phyloP scores from a whole-genome alignment of 768 basidiomycete genomes.

The Lentinula guzmanii region DNA sequence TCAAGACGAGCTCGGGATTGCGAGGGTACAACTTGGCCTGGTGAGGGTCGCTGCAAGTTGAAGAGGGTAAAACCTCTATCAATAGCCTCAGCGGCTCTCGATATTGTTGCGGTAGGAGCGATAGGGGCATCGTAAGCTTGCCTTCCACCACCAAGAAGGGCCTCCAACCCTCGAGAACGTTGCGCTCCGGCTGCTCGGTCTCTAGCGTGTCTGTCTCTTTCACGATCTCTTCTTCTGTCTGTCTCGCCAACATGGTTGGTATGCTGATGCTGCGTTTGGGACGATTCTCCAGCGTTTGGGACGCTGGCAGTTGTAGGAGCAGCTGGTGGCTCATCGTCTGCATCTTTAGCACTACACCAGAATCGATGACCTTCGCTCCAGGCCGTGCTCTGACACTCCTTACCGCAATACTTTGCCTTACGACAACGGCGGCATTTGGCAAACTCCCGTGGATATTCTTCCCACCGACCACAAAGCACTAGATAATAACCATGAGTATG shows the following conservation, averaged over 20 bases:
- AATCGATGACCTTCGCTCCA: constrained; percentile 97
- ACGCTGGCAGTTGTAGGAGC: constrained; percentile 8
- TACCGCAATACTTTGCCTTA: constrained; percentile 98
- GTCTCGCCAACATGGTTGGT: not conserved
- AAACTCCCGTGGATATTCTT: constrained; percentile 87
- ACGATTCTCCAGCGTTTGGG: not conserved
- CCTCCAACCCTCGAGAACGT: not conserved
- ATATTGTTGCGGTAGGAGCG: not conserved
- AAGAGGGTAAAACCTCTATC: not conserved
- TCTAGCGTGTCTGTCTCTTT: not conserved
- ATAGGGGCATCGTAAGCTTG: not conserved
- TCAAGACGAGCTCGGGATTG: not conserved
- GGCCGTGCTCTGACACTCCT: constrained; percentile 93
- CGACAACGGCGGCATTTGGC: constrained; percentile 94
- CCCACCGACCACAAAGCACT: constrained; percentile 97
- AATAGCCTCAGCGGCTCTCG: not conserved
- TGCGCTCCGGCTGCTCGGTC: not conserved
- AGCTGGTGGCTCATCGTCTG: constrained; percentile 26
- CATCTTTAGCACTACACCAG: constrained; percentile 69
- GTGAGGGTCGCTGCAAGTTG: not conserved
- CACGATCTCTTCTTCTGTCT: constrained; percentile 3
- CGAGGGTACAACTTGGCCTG: not conserved
- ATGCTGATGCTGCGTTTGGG: not conserved
- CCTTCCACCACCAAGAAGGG: not conserved
- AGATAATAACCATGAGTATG: not conserved